A percentile compares a stretch with the other conserved stretches of the same genome.
phyloP scores from a whole-genome alignment of 768 basidiomycete species.

The Gelatoporia subvermispora region DNA sequence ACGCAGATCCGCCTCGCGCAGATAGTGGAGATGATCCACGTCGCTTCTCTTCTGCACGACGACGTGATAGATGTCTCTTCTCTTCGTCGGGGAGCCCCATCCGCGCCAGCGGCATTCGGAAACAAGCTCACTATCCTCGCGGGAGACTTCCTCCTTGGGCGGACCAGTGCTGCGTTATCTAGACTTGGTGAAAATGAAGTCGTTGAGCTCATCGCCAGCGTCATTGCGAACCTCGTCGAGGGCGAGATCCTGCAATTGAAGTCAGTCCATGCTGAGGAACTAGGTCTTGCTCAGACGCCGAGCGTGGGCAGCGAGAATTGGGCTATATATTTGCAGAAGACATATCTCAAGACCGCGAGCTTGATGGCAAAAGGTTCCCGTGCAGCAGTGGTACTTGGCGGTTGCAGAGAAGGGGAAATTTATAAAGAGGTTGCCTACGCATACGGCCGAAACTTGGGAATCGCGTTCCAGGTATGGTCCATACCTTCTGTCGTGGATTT shows the following conservation, averaged over 20 bases:
- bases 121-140: slow-evolving; percentile 94
- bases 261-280: slow-evolving; percentile 40
- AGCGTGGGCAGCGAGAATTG: slow-evolving; percentile 47
- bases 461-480: slow-evolving; percentile 82
- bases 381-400: slow-evolving; percentile 84
- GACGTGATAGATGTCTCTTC: slow-evolving; percentile 76
- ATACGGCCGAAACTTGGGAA: slow-evolving; percentile 85
- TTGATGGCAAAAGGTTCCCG: slow-evolving; percentile 86
- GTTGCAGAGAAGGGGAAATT: slow-evolving; percentile 66
- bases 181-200: slow-evolving; percentile 85
- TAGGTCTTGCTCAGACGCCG: slow-evolving; percentile 25
- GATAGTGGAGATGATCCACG: slow-evolving; percentile 97
- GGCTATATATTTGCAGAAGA: slow-evolving; percentile 83
- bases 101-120: slow-evolving; percentile 73
- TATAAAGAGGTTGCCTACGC: slow-evolving; percentile 90
- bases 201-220: slow-evolving; percentile 87
- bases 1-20: slow-evolving; percentile 91
- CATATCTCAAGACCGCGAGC: slow-evolving; percentile 89
- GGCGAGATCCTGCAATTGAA: slow-evolving; percentile 87
- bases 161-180: slow-evolving; percentile 83
- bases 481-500: background rate
- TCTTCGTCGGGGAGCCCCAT: slow-evolving; percentile 63
- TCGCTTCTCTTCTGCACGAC: slow-evolving; percentile 91
- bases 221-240: slow-evolving; percentile 94
- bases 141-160: slow-evolving; percentile 92